Conservation (phyloP, 495 filamentous ascomycete genomes). For the Parathielavia appendiculata region DNA sequence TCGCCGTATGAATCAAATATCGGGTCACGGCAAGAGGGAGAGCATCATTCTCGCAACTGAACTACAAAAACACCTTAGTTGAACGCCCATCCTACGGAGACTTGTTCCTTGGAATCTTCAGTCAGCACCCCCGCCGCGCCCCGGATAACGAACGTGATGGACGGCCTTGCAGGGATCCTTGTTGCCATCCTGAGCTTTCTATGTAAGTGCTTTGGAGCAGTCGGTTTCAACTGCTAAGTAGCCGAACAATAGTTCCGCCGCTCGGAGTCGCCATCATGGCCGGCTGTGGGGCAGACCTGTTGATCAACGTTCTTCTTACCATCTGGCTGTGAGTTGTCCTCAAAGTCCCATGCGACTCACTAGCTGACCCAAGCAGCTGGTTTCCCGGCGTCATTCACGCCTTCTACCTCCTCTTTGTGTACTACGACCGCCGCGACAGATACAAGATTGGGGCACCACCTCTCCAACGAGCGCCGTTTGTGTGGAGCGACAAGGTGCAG, state of each 20-base stretch:
- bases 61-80: too few relatives aligned
- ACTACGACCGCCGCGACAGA: conserved; percentile 65
- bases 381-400: conserved; percentile 82
- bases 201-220: conserved; percentile 28
- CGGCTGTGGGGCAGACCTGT: conserved; percentile 67
- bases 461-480: conserved; percentile 55
- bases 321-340: conserved; percentile 45
- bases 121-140: neutral
- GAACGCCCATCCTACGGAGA: neutral
- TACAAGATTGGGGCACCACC: conserved; percentile 46
- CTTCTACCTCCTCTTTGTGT: conserved; percentile 87
- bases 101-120: neutral
- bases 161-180: conserved; percentile 50
- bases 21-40: too few relatives aligned
- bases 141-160: conserved; percentile 37
- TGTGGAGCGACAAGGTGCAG: conserved; percentile 79
- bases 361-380: conserved; percentile 7
- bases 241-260: conserved; percentile 37
- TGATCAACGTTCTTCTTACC: conserved; percentile 86
- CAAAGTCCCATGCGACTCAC: too few relatives aligned
- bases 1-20: neutral
- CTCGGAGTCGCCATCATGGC: conserved; percentile 39
- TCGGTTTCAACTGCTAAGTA: too few relatives aligned
- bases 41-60: too few relatives aligned
- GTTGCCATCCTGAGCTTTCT: conserved; percentile 55